phyloP scores from a whole-genome alignment of 306 rosid genomes.

The Vicia villosa region DNA sequence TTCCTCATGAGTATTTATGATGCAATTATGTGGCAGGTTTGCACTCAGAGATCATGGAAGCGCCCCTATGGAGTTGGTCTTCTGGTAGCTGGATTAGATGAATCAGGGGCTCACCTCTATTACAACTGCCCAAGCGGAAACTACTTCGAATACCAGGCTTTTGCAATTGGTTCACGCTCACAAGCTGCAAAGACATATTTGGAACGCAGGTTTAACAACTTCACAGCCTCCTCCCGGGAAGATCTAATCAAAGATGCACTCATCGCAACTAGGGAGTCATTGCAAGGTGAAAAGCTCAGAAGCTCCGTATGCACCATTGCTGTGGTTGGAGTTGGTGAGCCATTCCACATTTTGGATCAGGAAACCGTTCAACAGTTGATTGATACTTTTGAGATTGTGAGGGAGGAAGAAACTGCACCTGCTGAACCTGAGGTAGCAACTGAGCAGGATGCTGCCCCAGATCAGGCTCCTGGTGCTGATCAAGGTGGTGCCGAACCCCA shows the following conservation, averaged over 20 bases:
- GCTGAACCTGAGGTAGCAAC: conserved; percentile 57
- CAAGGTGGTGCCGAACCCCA: conserved; percentile 48
- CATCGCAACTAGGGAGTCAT: conserved; percentile 90
- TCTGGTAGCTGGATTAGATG: conserved; percentile 91
- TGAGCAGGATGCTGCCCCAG: conserved; percentile 50
- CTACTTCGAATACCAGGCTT: conserved; percentile 97
- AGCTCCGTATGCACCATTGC: conserved; percentile 91
- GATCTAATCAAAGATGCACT: conserved; percentile 96
- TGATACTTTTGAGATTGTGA: conserved; percentile 85
- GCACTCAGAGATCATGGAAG: conserved; percentile 99
- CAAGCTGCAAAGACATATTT: conserved; percentile 99
- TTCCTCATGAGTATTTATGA: conserved; percentile 36
- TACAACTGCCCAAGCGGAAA: conserved; percentile 99
- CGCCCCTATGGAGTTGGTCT: conserved; percentile 99
- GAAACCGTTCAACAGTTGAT: conserved; percentile 81
- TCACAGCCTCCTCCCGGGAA: conserved; percentile 64
- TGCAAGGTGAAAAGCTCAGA: conserved; percentile 93
- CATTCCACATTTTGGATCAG: conserved; percentile 87
- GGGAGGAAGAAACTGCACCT: conserved; percentile 69
- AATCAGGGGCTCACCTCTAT: conserved; percentile 96
- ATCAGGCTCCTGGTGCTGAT: conserved; percentile 45
- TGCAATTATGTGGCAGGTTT: conserved; percentile 67
- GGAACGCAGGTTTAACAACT: conserved; percentile 83
- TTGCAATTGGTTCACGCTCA: conserved; percentile 98
- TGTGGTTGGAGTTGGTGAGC: conserved; percentile 83